Conservation (phyloP, 495 filamentous ascomycete genomes). For the Aspergillus homomorphus region DNA sequence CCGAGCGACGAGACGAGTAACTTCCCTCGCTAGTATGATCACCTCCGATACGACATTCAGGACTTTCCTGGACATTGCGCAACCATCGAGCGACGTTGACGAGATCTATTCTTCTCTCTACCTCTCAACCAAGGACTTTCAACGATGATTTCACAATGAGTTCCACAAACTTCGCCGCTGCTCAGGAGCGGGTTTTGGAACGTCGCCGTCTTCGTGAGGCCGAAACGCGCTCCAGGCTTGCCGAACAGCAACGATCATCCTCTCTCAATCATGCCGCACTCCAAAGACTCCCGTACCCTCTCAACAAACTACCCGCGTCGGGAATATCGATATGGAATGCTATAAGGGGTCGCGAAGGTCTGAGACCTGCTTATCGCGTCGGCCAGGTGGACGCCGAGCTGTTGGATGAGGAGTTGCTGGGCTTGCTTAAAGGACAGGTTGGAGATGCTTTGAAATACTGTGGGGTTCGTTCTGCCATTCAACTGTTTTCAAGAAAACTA, state of each 20-base stretch:
- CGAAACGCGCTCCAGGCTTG: constrained; percentile 53
- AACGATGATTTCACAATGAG: constrained; percentile 57
- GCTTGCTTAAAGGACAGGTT: constrained; percentile 79
- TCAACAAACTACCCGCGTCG: constrained; percentile 55
- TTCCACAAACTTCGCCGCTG: constrained; percentile 75
- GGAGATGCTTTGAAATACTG: constrained; percentile 88
- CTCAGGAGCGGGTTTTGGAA: constrained; percentile 76
- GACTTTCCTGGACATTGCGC: neutral
- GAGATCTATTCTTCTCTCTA: neutral
- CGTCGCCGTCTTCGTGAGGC: constrained; percentile 71
- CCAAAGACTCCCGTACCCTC: constrained; percentile 61
- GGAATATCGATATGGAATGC: constrained; percentile 63
- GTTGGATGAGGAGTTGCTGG: constrained; percentile 88
- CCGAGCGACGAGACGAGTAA: constrained; percentile 21
- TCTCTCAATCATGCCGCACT: constrained; percentile 50
- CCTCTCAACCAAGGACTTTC: neutral
- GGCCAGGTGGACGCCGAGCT: constrained; percentile 96
- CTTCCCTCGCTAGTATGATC: neutral
- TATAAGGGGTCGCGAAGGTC: constrained; percentile 73
- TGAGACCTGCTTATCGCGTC: constrained; percentile 82
- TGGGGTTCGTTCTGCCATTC: constrained; percentile 47
- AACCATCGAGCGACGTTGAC: neutral
- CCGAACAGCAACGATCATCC: constrained; percentile 56
- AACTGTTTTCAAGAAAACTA: neutral
- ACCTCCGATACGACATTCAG: neutral